A percentile compares a stretch with the other conserved stretches of the same genome.
Evolutionary conservation across 768 basidiomycete genomes (phyloP).

Genomic region (Rhodotorula kratochvilovae): DNA sequence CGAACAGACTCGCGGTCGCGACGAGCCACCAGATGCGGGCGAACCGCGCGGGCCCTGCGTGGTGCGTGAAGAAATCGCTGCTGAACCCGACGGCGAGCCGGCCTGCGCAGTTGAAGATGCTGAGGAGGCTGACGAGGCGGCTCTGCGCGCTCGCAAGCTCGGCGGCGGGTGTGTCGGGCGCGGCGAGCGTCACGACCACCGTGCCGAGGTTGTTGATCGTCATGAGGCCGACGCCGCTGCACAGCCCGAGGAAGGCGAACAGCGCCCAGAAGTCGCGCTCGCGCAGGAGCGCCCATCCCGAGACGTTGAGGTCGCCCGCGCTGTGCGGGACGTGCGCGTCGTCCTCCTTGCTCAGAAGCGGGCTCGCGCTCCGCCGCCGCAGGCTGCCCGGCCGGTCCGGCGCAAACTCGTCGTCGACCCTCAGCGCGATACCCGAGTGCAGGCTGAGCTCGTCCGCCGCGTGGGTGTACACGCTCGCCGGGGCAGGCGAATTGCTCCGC

Average conservation of each 20-base stretch:
- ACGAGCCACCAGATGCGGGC: constrained; percentile 36
- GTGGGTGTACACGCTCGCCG: neutral
- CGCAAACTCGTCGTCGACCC: neutral
- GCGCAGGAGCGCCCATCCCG: constrained; percentile 12
- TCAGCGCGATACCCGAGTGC: neutral
- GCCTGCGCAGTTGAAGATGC: constrained; percentile 32
- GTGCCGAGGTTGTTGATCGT: constrained; percentile 39
- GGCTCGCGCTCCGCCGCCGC: constrained; percentile 12
- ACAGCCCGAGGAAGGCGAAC: constrained; percentile 12
- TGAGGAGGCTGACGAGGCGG: constrained; percentile 33
- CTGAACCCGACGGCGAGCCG: constrained; percentile 19
- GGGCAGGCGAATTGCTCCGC: constrained; percentile 1
- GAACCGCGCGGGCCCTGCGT: constrained; percentile 5
- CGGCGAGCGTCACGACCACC: constrained; percentile 21
- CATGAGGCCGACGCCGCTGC: constrained; percentile 24
- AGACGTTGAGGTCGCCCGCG: constrained; percentile 17
- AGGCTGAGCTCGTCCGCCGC: constrained; percentile 1
- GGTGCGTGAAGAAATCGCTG: constrained; percentile 23
- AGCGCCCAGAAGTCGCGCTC: constrained; percentile 9
- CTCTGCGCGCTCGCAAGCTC: constrained; percentile 17
- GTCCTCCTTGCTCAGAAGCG: neutral
- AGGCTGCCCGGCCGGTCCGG: neutral
- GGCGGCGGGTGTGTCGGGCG: neutral
- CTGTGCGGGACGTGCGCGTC: constrained; percentile 6
- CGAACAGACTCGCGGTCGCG: constrained; percentile 21